Conservation (phyloP, 2,329 filamentous ascomycete species). For the Curvularia spicifera region DNA sequence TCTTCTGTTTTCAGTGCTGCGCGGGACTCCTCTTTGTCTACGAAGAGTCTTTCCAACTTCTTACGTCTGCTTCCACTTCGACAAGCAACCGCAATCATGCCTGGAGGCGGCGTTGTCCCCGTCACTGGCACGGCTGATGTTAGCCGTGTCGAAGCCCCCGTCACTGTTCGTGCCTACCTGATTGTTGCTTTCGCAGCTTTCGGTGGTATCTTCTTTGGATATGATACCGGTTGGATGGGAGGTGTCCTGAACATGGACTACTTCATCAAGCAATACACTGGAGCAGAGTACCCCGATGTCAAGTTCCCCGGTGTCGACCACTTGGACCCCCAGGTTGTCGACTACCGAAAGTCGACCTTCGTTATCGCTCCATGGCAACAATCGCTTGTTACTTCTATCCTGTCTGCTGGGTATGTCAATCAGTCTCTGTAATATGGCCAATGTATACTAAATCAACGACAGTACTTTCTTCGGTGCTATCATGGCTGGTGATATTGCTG, state of each 20-base stretch:
- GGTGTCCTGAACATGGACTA: constrained; percentile 62
- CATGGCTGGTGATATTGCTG: constrained; percentile 63
- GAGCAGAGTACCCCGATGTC: constrained; percentile 38
- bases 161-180: constrained; percentile 56
- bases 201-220: constrained; percentile 71
- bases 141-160: constrained; percentile 61
- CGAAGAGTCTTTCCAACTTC: constrained; percentile 22
- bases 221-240: constrained; percentile 79
- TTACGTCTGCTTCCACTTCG: constrained; percentile 15
- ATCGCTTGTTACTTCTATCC: constrained; percentile 73
- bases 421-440: not conserved
- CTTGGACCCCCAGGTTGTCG: constrained; percentile 62
- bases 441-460: not conserved
- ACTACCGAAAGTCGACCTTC: constrained; percentile 62
- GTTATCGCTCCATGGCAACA: constrained; percentile 47
- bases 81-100: constrained; percentile 39
- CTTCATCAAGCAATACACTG: constrained; percentile 49
- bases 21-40: constrained; percentile 31
- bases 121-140: constrained; percentile 56
- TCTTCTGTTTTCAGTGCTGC: constrained; percentile 28
- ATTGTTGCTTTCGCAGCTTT: constrained; percentile 59
- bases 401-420: constrained; percentile 62
- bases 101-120: constrained; percentile 46
- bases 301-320: constrained; percentile 57
- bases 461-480: constrained; percentile 78